These are phyloP conservation scores for Suzukiozyma palmioleophila DNA, from an alignment of 1,139 yeast species.

Conservation along the genomic window DNA sequence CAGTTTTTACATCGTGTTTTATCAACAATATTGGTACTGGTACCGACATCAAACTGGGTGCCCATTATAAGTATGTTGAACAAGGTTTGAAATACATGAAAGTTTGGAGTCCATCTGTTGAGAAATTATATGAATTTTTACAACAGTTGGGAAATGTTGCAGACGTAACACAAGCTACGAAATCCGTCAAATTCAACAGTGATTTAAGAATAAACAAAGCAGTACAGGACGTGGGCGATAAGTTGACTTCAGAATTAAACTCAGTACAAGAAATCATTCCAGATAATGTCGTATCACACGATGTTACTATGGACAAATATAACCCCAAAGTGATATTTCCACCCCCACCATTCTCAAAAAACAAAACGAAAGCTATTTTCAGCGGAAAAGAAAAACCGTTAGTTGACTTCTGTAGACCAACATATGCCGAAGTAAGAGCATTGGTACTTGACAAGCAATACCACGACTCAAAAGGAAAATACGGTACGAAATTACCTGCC, in stretches of 20 bases:
- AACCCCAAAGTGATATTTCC: constrained; percentile 34
- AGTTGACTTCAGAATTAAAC: background rate
- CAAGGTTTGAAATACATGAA: constrained; percentile 25
- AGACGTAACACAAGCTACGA: constrained; percentile 6
- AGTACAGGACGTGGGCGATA: constrained; percentile 1
- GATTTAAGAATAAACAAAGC: constrained; percentile 14
- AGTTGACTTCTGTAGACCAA: constrained; percentile 29
- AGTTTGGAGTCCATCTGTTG: constrained; percentile 26
- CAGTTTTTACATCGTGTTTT: constrained; percentile 28
- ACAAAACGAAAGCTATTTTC: constrained; percentile 19
- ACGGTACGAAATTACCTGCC: constrained; percentile 16
- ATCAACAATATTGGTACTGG: constrained; percentile 29
- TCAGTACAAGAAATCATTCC: constrained; percentile 12
- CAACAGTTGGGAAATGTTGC: constrained; percentile 5
- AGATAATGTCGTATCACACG: constrained; percentile 7
- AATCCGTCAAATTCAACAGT: constrained; percentile 9
- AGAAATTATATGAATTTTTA: constrained; percentile 15
- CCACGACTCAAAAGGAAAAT: constrained; percentile 18
- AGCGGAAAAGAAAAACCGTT: constrained; percentile 23
- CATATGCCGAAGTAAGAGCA: constrained; percentile 16
- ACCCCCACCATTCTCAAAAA: constrained; percentile 23
- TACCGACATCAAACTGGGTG: constrained; percentile 14
- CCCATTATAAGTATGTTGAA: constrained; percentile 29
- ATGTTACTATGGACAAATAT: constrained; percentile 9
- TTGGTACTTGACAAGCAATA: constrained; percentile 14